A percentile compares a stretch with the other conserved stretches of the same genome.
Conservation (phyloP, 306 rosid species). For the Cicer yamashitae region DNA sequence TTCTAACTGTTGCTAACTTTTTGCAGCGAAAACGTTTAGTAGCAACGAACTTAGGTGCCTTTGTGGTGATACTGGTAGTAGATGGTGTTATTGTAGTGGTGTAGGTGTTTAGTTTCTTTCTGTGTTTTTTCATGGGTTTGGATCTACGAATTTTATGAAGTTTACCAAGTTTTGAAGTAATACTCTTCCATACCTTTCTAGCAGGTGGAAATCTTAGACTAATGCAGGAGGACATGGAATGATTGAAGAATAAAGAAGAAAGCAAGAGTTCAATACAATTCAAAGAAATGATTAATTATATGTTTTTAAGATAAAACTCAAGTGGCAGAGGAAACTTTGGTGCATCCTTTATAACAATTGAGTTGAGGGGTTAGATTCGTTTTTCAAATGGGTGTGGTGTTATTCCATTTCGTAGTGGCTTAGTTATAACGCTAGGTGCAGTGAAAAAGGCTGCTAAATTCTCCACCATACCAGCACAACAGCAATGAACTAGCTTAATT, state of each 20-base stretch:
- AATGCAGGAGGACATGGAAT: constrained; percentile 61
- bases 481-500: constrained; percentile 36
- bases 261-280: background rate
- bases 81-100: background rate
- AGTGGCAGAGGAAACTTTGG: constrained; percentile 15
- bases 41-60: constrained; percentile 35
- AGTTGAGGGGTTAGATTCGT: constrained; percentile 31
- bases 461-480: background rate
- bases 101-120: constrained; percentile 34
- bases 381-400: background rate
- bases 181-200: constrained; percentile 66
- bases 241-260: background rate
- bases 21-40: constrained; percentile 43
- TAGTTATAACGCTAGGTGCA: constrained; percentile 47
- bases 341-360: constrained; percentile 12
- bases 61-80: constrained; percentile 20
- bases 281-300: constrained; percentile 1
- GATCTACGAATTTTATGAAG: constrained; percentile 57
- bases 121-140: constrained; percentile 58
- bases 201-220: constrained; percentile 62
- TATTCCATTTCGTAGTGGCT: constrained; percentile 22
- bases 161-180: constrained; percentile 61
- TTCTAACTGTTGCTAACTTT: background rate
- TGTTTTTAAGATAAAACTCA: background rate
- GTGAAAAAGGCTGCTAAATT: constrained; percentile 39